Evolutionary conservation across 225 moss, liverwort and hornwort species (phyloP).

Genomic region (Pseudisothecium myosuroides): DNA sequence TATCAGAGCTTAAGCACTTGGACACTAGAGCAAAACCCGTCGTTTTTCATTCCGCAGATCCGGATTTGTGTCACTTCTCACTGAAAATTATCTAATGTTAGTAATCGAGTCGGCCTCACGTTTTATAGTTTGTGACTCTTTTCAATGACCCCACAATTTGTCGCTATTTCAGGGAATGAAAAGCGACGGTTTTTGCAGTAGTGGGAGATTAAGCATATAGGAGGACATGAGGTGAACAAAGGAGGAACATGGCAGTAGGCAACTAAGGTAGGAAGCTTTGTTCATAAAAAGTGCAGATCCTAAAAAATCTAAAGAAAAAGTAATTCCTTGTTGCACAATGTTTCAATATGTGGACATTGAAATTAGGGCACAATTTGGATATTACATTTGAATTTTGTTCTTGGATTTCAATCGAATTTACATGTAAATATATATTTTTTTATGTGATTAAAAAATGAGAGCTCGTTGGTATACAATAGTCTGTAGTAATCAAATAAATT

Average conservation of each 20-base stretch:
- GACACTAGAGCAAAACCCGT: no score
- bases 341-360: not conserved
- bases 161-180: no score
- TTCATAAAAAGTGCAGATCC: not conserved
- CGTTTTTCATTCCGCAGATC: no score
- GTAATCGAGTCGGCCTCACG: no score
- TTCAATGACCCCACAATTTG: no score
- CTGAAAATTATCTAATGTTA: no score
- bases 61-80: no score
- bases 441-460: not conserved
- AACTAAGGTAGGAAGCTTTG: not conserved
- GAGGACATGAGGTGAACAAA: not conserved
- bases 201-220: not conserved
- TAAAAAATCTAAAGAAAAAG: no score
- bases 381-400: no score
- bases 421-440: accelerated
- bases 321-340: not conserved
- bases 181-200: no score
- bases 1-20: not conserved
- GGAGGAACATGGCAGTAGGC: not conserved
- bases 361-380: not conserved
- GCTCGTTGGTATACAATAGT: accelerated
- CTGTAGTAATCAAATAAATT: accelerated
- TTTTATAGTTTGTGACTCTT: no score
- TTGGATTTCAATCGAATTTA: not conserved